Conservation (phyloP, 306 rosid species). For the Hylodesmum podocarpum region DNA sequence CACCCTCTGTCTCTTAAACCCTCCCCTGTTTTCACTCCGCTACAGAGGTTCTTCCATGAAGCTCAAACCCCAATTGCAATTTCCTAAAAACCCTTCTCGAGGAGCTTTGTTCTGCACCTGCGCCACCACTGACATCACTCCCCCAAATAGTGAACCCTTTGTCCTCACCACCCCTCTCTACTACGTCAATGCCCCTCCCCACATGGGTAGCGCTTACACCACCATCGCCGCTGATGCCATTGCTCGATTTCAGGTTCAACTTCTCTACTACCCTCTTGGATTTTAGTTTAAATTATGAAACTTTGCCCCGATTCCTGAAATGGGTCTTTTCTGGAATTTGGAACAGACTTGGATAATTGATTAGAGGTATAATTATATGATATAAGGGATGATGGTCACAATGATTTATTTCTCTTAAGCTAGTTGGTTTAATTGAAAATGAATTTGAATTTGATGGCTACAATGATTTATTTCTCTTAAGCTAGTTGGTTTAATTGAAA, state of each 20-base stretch:
- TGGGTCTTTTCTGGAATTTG: neutral
- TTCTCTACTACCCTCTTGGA: neutral
- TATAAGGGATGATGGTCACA: neutral
- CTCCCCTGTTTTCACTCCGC: constrained; percentile 44
- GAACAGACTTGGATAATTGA: neutral
- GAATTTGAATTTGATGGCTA: no score
- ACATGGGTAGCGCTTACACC: constrained; percentile 97
- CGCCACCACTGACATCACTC: constrained; percentile 19
- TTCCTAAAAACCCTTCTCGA: constrained; percentile 30
- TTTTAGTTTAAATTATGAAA: neutral
- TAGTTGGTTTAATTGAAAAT: no score
- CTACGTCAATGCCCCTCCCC: constrained; percentile 98
- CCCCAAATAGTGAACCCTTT: constrained; percentile 46
- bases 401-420: constrained; percentile 4
- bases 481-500: neutral
- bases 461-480: no score
- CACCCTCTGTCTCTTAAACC: constrained; percentile 53
- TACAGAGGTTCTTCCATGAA: constrained; percentile 38
- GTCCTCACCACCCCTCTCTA: constrained; percentile 93
- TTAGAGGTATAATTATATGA: neutral
- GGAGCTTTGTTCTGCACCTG: constrained; percentile 51
- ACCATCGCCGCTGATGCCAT: constrained; percentile 96
- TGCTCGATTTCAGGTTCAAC: constrained; percentile 88
- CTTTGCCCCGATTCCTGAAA: neutral
- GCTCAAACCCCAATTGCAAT: constrained; percentile 44